These are phyloP conservation scores for Yamadazyma conglobata DNA, from an alignment of 1,139 yeast species.

Conservation along the genomic window DNA sequence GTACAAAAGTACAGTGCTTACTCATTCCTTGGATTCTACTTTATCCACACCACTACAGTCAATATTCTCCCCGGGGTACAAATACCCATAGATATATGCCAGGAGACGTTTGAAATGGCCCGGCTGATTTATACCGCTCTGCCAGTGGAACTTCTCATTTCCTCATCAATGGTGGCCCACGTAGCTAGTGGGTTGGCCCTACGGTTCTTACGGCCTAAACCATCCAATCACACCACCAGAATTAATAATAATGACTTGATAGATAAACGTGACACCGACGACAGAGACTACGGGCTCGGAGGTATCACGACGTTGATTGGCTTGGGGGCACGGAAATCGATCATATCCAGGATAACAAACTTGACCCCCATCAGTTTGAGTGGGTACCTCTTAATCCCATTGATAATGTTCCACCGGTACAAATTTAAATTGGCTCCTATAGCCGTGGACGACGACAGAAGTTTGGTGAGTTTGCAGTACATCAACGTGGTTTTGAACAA, in stretches of 20 bases:
- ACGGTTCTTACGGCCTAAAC: conserved; percentile 31
- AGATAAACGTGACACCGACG: conserved; percentile 18
- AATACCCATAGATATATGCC: conserved; percentile 42
- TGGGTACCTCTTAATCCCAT: conserved; percentile 53
- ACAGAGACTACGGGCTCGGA: conserved; percentile 55
- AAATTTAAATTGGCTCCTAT: conserved; percentile 51
- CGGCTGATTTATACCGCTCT: conserved; percentile 57
- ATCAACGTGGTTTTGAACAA: conserved; percentile 42
- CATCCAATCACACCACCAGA: conserved; percentile 6
- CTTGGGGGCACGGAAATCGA: conserved; percentile 48
- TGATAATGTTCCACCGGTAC: conserved; percentile 45
- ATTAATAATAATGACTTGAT: conserved; percentile 12
- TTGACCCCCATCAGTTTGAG: conserved; percentile 53
- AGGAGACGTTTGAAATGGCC: conserved; percentile 58
- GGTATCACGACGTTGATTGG: conserved; percentile 56
- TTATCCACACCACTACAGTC: conserved; percentile 58
- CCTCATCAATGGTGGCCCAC: conserved; percentile 50
- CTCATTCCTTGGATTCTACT: conserved; percentile 53
- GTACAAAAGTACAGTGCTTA: conserved; percentile 63
- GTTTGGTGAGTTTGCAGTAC: conserved; percentile 53
- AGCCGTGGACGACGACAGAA: conserved; percentile 60
- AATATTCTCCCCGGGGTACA: conserved; percentile 49
- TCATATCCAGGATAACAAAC: conserved; percentile 29
- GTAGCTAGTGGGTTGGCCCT: conserved; percentile 50
- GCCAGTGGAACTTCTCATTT: conserved; percentile 48